phyloP scores from a whole-genome alignment of 352 stramenopile genomes.

The Phytopythium sindhum region DNA sequence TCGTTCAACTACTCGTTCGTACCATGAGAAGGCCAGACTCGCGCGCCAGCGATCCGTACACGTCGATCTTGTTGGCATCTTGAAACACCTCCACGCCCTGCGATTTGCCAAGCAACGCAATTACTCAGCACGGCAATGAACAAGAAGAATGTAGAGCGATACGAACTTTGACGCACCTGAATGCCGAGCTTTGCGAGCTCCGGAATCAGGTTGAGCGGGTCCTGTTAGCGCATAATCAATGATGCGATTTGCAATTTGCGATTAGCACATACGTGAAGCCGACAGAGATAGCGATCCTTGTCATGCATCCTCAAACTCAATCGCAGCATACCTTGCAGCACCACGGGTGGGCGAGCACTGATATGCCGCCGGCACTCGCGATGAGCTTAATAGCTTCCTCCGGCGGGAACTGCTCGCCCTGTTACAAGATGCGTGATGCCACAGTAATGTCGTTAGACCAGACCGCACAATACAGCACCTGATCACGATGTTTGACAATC shows the following conservation, averaged over 20 bases:
- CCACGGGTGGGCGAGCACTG: slow-evolving; percentile 83
- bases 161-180: slow-evolving; percentile 30
- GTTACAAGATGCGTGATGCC: neutral
- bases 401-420: slow-evolving; percentile 82
- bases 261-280: neutral
- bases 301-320: neutral
- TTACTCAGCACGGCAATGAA: neutral
- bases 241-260: neutral
- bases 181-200: slow-evolving; percentile 71
- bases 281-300: neutral
- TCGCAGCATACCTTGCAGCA: slow-evolving; percentile 61
- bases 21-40: slow-evolving; percentile 74
- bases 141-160: neutral
- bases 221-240: slow-evolving; percentile 16
- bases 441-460: neutral
- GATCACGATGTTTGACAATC: neutral
- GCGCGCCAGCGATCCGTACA: slow-evolving; percentile 71
- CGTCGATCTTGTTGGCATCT: slow-evolving; percentile 76
- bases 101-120: neutral
- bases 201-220: slow-evolving; percentile 66
- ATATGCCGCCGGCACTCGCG: slow-evolving; percentile 70
- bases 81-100: slow-evolving; percentile 84
- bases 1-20: slow-evolving; percentile 9
- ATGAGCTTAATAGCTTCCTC: slow-evolving; percentile 86
- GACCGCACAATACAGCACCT: neutral